Evolutionary conservation across 371 early-diverging fungal species (phyloP), one percentile per base, ranked within the genome.

Genomic region (Fennellomyces sp.): DNA sequence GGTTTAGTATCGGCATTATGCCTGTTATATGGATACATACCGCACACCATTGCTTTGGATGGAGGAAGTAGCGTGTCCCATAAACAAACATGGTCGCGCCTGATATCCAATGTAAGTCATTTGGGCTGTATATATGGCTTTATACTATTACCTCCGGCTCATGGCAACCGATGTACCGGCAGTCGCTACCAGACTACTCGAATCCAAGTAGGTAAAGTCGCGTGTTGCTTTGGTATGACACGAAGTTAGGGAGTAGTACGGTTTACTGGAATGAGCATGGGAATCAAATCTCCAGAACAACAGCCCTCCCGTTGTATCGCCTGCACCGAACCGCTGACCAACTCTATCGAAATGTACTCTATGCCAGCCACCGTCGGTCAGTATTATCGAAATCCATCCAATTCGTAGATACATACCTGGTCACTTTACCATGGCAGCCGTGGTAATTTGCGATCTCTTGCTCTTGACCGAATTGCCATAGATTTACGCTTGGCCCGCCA

Each of bases 61-160:
- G 83, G 60, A 1, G 94, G 91, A 19, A 94, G 52, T 7, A 94
- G 63, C 5, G 91, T 87, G 52, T 94, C 94, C 89, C 90, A 94
- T 21, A 94, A 61, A 12, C 83, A 85, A 8, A 94, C 72, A 69
- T 94, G 88, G 23, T 80, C 75, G 25, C 71, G 68, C 38, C 69
- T 79, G 56, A 12, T 25, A 25, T 13, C 26, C 13, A 35, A 5
- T 53, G 10, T 30, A 17, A 36, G 38, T 36, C 38, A 10, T n/a
- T n/a, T 11, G 10, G 38, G 10, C 23, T 50, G 3, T 15, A 21
- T 17, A 17, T 21, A 21, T 45, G 10, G n/a, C 12, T 23, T 45
- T 23, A 2, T 53, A 48, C 41, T 54, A 65, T 63, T 81, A 88
- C 90, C 72, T 79, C 42, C 86, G 75, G 51, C 76, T 65, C 71